Evolutionary conservation across 2,329 filamentous ascomycete species (phyloP).

Genomic region (Boeremia exigua): DNA sequence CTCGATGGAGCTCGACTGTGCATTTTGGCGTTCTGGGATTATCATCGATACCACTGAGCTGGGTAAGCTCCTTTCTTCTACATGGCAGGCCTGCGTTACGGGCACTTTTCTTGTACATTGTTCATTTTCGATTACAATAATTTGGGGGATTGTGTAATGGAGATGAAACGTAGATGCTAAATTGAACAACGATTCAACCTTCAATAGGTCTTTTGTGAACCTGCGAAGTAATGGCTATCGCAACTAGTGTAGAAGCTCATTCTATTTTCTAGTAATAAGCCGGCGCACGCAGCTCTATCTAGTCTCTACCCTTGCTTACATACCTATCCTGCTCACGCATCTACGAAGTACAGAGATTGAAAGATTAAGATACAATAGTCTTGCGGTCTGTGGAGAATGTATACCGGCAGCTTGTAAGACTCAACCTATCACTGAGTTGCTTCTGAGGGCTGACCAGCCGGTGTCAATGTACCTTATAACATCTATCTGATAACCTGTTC

Average conservation of each 20-base stretch:
- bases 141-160: constrained; percentile 4
- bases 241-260: too few relatives aligned
- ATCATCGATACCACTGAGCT: constrained; percentile 28
- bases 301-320: too few relatives aligned
- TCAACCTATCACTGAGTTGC: too few relatives aligned
- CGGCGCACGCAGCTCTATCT: too few relatives aligned
- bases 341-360: too few relatives aligned
- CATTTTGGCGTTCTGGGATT: constrained; percentile 23
- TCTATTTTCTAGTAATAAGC: too few relatives aligned
- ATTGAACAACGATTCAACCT: not conserved
- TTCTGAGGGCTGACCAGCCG: too few relatives aligned
- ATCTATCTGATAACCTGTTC: constrained; percentile 22
- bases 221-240: too few relatives aligned
- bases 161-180: constrained; percentile 2
- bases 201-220: not conserved
- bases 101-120: constrained; percentile 24
- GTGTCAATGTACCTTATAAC: not conserved
- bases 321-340: too few relatives aligned
- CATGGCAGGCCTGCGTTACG: constrained; percentile 1
- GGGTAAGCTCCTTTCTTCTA: constrained; percentile 5
- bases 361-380: too few relatives aligned
- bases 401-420: too few relatives aligned
- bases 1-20: constrained; percentile 5
- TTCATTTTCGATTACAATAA: constrained; percentile 2
- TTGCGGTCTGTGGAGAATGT: too few relatives aligned